Base-by-base conservation (phyloP, 169 alveolate species). In the Amoebophrya sp. region DNA sequence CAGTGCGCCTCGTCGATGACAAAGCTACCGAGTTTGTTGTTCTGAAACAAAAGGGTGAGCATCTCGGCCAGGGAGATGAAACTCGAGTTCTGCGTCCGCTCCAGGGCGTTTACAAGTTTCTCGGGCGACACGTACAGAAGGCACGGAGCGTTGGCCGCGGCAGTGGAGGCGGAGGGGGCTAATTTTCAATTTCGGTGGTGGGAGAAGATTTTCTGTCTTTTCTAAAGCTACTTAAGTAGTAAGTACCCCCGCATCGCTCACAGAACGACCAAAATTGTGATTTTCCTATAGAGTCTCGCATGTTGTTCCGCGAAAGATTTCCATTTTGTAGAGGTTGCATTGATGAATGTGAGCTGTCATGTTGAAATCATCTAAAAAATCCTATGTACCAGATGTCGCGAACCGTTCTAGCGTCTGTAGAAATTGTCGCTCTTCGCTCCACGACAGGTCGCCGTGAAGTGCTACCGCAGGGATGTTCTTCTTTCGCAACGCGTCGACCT, bases 1-100 rank as follows among this genome's bases (percentile, higher is more conserved):
- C 99, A 99, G 94, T 99, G 99, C 0, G 98, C 99, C 94, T 99
- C 99, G 94, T 99, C 99, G 25, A 99, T 96, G 32, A 97, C 99
- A 93, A 98, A 96, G 92, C 99, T 94, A 40, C 95, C 93, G 29
- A 99, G 96, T 18, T 47, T 47, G 29, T 47, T 7, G 18, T 18
- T 47, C 18, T 18, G 66, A 18, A 12, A 47, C 18, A 47, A 47
- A 7, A 18, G 29, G 66, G 7, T 18, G 7, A 47, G 66, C 66
- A 47, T 18, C 29, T 18, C 66, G 29, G 7, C 18, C 7, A 47
- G 18, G 66, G 66, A 47, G 18, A 47, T 47, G 18, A 47, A 47
- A 47, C 29, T 12, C 29, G 66, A 18, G 18, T 47, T 47, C 29
- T 7, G 29, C 29, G 18, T 18, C 29, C 66, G 66, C 66, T 47